Evolutionary conservation across 257 asterid genomes (phyloP).

Genomic region (Solanum medicagineum): DNA sequence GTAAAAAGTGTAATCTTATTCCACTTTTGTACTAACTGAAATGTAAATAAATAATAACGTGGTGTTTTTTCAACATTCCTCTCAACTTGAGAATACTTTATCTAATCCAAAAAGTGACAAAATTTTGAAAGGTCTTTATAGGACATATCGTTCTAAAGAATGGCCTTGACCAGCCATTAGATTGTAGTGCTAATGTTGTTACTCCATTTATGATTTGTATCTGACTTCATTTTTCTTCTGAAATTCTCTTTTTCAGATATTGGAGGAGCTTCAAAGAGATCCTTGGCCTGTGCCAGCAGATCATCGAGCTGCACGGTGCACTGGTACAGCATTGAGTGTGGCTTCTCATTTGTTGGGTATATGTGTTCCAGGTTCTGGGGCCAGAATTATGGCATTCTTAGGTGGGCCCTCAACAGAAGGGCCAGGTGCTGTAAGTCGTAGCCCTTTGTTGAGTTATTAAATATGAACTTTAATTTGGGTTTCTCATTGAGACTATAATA

Average conservation of each 20-base stretch:
- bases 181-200: constrained; percentile 6
- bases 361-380: constrained; percentile 95
- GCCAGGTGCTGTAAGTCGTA: constrained; percentile 67
- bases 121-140: background rate
- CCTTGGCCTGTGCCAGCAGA: constrained; percentile 95
- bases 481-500: background rate
- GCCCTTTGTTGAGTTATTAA: background rate
- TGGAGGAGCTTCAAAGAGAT: constrained; percentile 97
- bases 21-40: background rate
- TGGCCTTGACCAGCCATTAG: background rate
- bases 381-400: constrained; percentile 88
- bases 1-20: background rate
- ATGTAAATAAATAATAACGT: background rate
- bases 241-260: constrained; percentile 37
- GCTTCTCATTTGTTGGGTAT: constrained; percentile 93
- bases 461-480: background rate
- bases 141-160: background rate
- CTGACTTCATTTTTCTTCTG: background rate
- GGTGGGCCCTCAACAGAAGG: constrained; percentile 99
- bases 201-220: background rate
- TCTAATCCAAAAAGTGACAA: background rate
- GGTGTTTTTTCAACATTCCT: background rate
- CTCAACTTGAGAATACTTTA: background rate
- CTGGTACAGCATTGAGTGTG: constrained; percentile 85
- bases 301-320: constrained; percentile 84